Percentiles rank a stretch among this genome's conserved stretches.
These are phyloP conservation scores for Chaetoceros muelleri DNA, from an alignment of 108 stramenopile species.

Conservation along the genomic window DNA sequence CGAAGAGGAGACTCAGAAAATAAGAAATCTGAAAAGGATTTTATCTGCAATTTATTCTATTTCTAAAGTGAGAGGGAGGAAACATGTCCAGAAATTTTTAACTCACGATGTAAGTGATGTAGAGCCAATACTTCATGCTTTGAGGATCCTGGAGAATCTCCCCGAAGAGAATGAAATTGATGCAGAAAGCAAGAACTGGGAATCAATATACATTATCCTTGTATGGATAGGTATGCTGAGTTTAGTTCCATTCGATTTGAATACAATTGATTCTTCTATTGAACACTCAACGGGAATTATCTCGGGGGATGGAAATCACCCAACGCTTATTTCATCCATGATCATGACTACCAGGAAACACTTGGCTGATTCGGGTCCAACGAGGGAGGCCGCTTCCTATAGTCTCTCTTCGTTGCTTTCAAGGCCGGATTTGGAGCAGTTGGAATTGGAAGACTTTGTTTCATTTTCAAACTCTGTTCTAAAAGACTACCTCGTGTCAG, in stretches of 20 bases:
- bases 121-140: conserved; percentile 66
- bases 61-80: conserved; percentile 88
- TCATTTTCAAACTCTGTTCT: conserved; percentile 47
- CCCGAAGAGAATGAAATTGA: conserved; percentile 19
- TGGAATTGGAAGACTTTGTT: conserved; percentile 55
- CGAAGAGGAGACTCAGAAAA: not conserved
- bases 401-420: conserved; percentile 85
- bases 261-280: conserved; percentile 63
- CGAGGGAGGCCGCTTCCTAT: conserved; percentile 81
- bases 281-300: too few species aligned
- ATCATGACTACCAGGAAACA: conserved; percentile 37
- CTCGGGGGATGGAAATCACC: too few species aligned
- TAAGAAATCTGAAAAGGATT: conserved; percentile 10
- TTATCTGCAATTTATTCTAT: conserved; percentile 81
- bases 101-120: conserved; percentile 89
- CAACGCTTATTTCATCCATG: conserved; percentile 15
- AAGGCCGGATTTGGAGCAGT: conserved; percentile 86
- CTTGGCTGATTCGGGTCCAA: conserved; percentile 81
- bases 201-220: conserved; percentile 87
- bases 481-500: conserved; percentile 7
- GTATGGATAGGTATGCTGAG: conserved; percentile 93
- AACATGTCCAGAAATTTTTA: conserved; percentile 75
- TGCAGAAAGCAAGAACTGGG: conserved; percentile 43
- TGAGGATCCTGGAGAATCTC: conserved; percentile 23
- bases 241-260: conserved; percentile 91